Evolutionary conservation across 2,329 filamentous ascomycete species (phyloP).

Genomic region (Madurella mycetomatis): DNA sequence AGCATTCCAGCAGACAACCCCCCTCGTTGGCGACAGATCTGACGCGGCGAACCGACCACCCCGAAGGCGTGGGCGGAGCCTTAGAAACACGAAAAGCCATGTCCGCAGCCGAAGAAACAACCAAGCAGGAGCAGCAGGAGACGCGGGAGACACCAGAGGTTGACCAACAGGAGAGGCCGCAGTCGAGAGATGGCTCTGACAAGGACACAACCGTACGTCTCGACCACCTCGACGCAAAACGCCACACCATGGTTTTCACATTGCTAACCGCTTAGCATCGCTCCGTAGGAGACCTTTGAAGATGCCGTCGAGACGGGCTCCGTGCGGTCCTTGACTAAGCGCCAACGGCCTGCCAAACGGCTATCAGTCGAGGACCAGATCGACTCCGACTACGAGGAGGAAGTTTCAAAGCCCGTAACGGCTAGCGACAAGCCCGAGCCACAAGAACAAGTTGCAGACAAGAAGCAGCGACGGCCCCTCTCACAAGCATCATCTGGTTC

Average conservation of each 20-base stretch:
- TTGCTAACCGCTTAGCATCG: constrained; percentile 16
- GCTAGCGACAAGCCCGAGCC: constrained; percentile 23
- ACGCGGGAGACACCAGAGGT: background rate
- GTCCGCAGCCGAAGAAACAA: constrained; percentile 18
- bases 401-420: constrained; percentile 21
- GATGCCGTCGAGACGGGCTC: constrained; percentile 68
- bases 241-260: constrained; percentile 1
- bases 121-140: constrained; percentile 4
- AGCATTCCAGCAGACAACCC: constrained; percentile 5
- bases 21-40: background rate
- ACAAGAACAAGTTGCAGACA: constrained; percentile 10
- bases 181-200: constrained; percentile 34
- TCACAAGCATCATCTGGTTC: constrained; percentile 41
- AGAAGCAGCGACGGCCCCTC: constrained; percentile 31
- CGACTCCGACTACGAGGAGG: constrained; percentile 28
- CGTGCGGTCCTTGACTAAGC: constrained; percentile 59
- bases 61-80: constrained; percentile 1
- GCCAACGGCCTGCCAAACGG: constrained; percentile 37
- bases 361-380: constrained; percentile 25
- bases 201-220: constrained; percentile 36
- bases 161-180: constrained; percentile 18
- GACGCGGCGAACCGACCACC: background rate
- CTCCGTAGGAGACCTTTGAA: constrained; percentile 68
- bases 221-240: background rate
- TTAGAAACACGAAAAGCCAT: constrained; percentile 8